Conservation (phyloP, 768 basidiomycete genomes). For the Boletus reticulatus region DNA sequence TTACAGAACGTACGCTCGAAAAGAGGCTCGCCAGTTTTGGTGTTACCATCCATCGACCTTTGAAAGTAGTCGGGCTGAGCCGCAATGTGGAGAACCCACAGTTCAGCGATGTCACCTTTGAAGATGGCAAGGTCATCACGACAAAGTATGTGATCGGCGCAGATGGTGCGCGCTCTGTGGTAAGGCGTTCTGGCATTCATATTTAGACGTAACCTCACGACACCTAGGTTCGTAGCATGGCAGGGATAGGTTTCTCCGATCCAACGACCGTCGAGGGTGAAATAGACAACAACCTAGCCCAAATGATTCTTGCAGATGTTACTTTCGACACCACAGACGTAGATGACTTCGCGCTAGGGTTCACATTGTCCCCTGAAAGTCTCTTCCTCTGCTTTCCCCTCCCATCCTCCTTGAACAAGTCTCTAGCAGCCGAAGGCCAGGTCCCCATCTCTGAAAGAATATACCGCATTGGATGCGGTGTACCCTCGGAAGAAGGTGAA, state of each 20-base stretch:
- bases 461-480: conserved; percentile 41
- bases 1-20: conserved; percentile 42
- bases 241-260: conserved; percentile 44
- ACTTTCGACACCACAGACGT: conserved; percentile 23
- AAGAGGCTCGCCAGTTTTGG: conserved; percentile 32
- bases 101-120: conserved; percentile 43
- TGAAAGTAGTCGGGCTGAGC: conserved; percentile 40
- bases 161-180: conserved; percentile 48
- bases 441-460: conserved; percentile 13
- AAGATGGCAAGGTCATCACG: conserved; percentile 42
- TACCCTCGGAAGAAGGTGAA: conserved; percentile 34
- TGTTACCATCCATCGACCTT: conserved; percentile 35
- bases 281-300: conserved; percentile 29
- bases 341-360: conserved; percentile 9
- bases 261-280: conserved; percentile 33
- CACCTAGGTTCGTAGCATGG: conserved; percentile 40
- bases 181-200: conserved; percentile 21
- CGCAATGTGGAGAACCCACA: conserved; percentile 26
- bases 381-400: conserved; percentile 39
- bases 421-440: conserved; percentile 9
- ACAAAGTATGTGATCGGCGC: conserved; percentile 50
- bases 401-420: conserved; percentile 27
- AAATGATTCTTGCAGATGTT: conserved; percentile 49
- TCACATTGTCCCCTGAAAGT: conserved; percentile 28
- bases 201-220: background rate